phyloP scores from a whole-genome alignment of 352 stramenopile genomes.

The Halophytophthora batemanensis region DNA sequence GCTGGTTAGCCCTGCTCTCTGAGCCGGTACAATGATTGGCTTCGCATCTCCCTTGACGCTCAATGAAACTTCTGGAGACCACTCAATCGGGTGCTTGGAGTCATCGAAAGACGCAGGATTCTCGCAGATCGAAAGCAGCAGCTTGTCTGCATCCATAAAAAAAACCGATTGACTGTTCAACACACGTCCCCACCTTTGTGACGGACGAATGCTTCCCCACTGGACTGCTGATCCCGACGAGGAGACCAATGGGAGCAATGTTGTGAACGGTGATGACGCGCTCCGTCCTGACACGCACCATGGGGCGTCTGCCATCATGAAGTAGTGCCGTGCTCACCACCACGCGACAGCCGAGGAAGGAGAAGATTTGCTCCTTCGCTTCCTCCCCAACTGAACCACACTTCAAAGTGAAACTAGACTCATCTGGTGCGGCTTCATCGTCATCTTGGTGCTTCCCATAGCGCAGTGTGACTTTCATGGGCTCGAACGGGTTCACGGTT shows the following conservation, averaged over 20 bases:
- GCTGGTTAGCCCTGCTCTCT: constrained; percentile 6
- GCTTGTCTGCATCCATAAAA: constrained; percentile 13
- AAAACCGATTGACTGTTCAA: constrained; percentile 24
- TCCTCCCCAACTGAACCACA: constrained; percentile 5
- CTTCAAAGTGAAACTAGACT: constrained; percentile 17
- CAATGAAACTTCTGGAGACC: constrained; percentile 30
- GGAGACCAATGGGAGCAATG: constrained; percentile 19
- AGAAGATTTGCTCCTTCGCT: constrained; percentile 33
- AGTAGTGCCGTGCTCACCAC: constrained; percentile 7
- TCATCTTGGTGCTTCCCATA: constrained; percentile 9
- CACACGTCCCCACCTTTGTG: constrained; percentile 17
- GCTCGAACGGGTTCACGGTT: constrained; percentile 38
- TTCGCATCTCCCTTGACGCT: constrained; percentile 34
- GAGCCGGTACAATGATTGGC: constrained; percentile 19
- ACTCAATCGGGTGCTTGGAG: constrained; percentile 5
- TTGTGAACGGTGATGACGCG: constrained; percentile 33
- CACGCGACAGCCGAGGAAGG: constrained; percentile 30
- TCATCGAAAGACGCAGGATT: constrained; percentile 4
- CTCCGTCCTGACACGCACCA: constrained; percentile 34
- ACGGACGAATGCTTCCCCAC: constrained; percentile 10
- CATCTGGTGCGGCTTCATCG: not conserved
- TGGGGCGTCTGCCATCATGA: constrained; percentile 13
- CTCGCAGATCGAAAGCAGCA: constrained; percentile 27
- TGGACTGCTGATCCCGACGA: constrained; percentile 16
- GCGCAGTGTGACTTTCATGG: constrained; percentile 14